Conservation (phyloP, 2,329 filamentous ascomycete genomes). For the Leptoxyphium fumago region DNA sequence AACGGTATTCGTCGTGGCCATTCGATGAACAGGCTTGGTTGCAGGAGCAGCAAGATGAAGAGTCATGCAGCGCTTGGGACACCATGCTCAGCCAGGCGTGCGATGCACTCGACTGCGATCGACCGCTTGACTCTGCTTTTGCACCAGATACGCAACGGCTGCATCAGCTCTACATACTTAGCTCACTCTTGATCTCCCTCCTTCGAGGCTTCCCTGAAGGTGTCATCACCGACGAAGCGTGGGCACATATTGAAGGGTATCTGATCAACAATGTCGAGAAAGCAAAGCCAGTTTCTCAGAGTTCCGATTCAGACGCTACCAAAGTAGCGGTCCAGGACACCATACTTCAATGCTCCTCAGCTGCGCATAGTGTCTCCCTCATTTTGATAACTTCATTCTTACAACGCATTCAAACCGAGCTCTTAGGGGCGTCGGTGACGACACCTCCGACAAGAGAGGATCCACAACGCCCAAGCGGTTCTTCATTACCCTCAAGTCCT, state of each 20-base stretch:
- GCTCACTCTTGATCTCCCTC: conserved; percentile 59
- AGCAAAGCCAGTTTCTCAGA: conserved; percentile 32
- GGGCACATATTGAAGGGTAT: conserved; percentile 51
- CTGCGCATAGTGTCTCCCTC: conserved; percentile 68
- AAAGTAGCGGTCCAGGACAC: conserved; percentile 52
- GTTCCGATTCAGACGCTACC: conserved; percentile 31
- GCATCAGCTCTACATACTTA: conserved; percentile 59
- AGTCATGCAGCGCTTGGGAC: conserved; percentile 21
- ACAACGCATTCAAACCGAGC: conserved; percentile 41
- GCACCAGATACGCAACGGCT: conserved; percentile 47
- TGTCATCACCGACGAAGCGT: conserved; percentile 55
- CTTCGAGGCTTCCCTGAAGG: conserved; percentile 63
- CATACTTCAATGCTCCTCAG: conserved; percentile 49
- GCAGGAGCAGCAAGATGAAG: conserved; percentile 18
- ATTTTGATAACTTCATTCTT: conserved; percentile 75
- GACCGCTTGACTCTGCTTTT: conserved; percentile 46
- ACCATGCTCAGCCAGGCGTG: conserved; percentile 31
- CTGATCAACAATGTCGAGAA: conserved; percentile 34
- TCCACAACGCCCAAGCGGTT: not conserved
- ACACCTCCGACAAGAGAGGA: not conserved
- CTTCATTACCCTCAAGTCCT: not conserved
- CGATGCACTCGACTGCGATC: conserved; percentile 60
- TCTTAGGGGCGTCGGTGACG: conserved; percentile 12
- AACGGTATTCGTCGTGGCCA: conserved; percentile 41
- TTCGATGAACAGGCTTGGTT: conserved; percentile 40